Base-by-base conservation (phyloP, 2,329 filamentous ascomycete species). In the Aspergillus niger region DNA sequence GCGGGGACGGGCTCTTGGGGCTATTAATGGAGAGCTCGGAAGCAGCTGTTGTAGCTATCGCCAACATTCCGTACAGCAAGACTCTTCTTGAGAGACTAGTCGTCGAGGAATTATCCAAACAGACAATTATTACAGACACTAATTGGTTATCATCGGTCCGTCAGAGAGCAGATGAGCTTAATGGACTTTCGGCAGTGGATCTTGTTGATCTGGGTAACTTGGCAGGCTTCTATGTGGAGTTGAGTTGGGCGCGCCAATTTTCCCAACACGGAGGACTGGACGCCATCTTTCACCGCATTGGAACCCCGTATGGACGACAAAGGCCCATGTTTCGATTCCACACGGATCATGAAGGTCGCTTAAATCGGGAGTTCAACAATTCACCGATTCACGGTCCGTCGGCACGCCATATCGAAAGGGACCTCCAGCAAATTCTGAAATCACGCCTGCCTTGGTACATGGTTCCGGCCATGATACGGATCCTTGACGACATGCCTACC, bases 221-320 rank as follows among this genome's bases (percentile, higher is more conserved):
- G 6, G 17, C 38, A 28, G 36, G 26, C 11, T 52, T 51, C 24
- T 38, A 11, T 28, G 55, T 58, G 15, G 55, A 58, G 11, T n/a
- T 58, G 8, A 58, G 55, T 36, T 58, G 55, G 55, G 55, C 55
- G 30, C 55, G 55, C n/a, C 55, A 58, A 22, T 26, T 22, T 49
- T 58, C 55, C 7, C 55, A 58, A 13, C 20, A 38, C 15, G 55
- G 55, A 24, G 55, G 55, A 6, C 38, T 58, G 8, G 55, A 58
- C 17, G 55, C 55, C 47, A 52, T 58, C 8, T 58, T 58, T 10
- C 55, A 58, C 24, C 24, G 36, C 7, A 32, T 53, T 10, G 15
- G 17, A 13, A 28, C 56, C 3, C 10, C 15, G n/a, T 8, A 13
- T 13, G 49, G 38, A 13, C 44, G 32, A 20, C n/a, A 52, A 32